Evolutionary conservation across 352 stramenopile species (phyloP), one percentile per base, ranked within the genome.

Genomic region (Paralagenidium karlingii): DNA sequence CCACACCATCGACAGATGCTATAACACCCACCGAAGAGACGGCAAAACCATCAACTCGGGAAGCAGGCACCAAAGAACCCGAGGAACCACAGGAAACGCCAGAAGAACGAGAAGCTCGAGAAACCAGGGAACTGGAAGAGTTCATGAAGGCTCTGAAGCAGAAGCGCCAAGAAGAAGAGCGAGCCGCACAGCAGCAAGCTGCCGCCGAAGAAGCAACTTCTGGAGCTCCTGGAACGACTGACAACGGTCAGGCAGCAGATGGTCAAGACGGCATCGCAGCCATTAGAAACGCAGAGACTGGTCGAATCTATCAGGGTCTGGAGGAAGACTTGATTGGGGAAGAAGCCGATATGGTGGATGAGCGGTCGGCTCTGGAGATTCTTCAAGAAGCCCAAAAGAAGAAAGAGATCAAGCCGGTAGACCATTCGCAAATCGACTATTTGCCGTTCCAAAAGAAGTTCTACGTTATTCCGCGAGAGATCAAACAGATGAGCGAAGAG

Each of bases 401-500:
- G 47, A 96, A 96, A 43, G 82, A 96, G 38, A 88, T 96, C 25
- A 92, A 98, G 51, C 63, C 90, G 0, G 91, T 99, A 6, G 95
- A 99, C 60, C 96, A 99, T 57, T 71, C 63, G 5, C 16, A 82
- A 49, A 83, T 99, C 16, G 86, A 97, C 24, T 99, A 99, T 51
- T 60, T 98, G 11, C 49, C 78, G 8, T 96, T 99, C 50, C 82
- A 96, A 34, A 99, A 99, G 71, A 98, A 99, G 53, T 94, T 99
- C 25, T 99, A 98, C 52, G 87, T 99, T 12, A 81, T 97, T 13
- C 95, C 95, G 11, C 84, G 87, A 32, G 81, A 91, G 28, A 80
- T 99, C 42, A 89, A 89, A 24, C 59, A 69, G 19, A 59, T 98
- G 34, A 79, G 77, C 1, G 70, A 88, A 5, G 77, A 95, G 26